Base-by-base conservation (phyloP, 2,329 filamentous ascomycete genomes). In the Fonsecaea pedrosoi region DNA sequence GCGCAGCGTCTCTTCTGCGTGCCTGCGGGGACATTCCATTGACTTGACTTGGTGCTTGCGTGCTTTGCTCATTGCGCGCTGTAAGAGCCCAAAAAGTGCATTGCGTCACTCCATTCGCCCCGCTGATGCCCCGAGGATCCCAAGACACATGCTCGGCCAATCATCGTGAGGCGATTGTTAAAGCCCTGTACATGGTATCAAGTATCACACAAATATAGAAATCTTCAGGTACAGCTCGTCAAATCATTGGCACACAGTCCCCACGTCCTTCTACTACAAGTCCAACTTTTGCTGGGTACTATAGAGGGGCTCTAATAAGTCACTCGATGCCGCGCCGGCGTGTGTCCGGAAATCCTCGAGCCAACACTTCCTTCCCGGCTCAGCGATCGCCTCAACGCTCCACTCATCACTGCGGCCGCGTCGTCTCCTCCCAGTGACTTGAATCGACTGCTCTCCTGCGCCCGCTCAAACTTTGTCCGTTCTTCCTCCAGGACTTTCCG, bases 401-500 rank as follows among this genome's bases (percentile, higher is more conserved):
- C 71, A 54, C 67, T 71, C 71, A 72, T 72, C 55, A 70, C 37
- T 54, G 50, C 54, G 25, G 25, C 25, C 18, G 40, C 40, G 10
- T 50, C 50, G 34, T 32, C 37, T 40, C 56, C 57, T 4, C 61
- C 67, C 6, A 64, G 62, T 0, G 62, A 66, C 54, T 62, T 54
- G 54, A 78, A 73, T 77, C 79, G 64, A 70, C 75, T 72, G 71
- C 67, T 40, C 71, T 76, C 74, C 71, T 78, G 76, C 64, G 78
- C 72, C 64, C 69, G 58, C 71, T 81, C 77, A 72, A 78, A 68
- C 71, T 67, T 32, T 74, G 73, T 74, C 45, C 74, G 80, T 75
- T 90, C 87, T 67, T 86, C 82, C 8, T 83, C 82, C 55, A 86
- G 80, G 35, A 91, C 80, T 32, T 81, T 80, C 71, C 80, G 82